phyloP scores from a whole-genome alignment of 2,329 filamentous ascomycete genomes.

The Exophiala aquamarina region DNA sequence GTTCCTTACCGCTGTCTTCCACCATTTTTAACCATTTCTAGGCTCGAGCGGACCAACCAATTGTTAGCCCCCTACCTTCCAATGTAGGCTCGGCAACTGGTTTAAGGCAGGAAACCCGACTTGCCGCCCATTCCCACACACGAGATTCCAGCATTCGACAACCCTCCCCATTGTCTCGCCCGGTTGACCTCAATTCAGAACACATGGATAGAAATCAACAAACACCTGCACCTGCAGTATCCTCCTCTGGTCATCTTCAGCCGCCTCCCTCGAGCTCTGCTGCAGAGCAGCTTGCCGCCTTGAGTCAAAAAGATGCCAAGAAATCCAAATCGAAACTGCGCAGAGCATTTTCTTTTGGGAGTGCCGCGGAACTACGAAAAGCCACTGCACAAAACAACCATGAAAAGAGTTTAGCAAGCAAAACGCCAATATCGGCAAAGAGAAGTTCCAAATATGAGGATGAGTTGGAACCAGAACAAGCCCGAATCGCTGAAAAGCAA shows the following conservation, averaged over 20 bases:
- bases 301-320: slow-evolving; percentile 78
- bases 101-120: slow-evolving; percentile 11
- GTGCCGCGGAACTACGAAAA: slow-evolving; percentile 83
- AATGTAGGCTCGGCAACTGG: slow-evolving; percentile 1
- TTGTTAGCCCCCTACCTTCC: neutral
- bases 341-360: slow-evolving; percentile 94
- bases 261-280: slow-evolving; percentile 60
- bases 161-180: slow-evolving; percentile 73
- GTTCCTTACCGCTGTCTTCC: slow-evolving; percentile 10
- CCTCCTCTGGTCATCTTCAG: slow-evolving; percentile 26
- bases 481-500: slow-evolving; percentile 85
- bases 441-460: slow-evolving; percentile 66
- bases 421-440: slow-evolving; percentile 48
- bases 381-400: slow-evolving; percentile 65
- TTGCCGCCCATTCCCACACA: slow-evolving; percentile 7
- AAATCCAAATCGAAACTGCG: slow-evolving; percentile 85
- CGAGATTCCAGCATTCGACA: slow-evolving; percentile 30
- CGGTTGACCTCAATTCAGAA: slow-evolving; percentile 62
- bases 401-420: slow-evolving; percentile 43
- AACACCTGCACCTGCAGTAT: neutral
- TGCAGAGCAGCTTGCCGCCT: slow-evolving; percentile 79
- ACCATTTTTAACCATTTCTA: slow-evolving; percentile 9
- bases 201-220: slow-evolving; percentile 26
- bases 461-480: slow-evolving; percentile 82
- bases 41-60: slow-evolving; percentile 12